Evolutionary conservation across 2,329 filamentous ascomycete species (phyloP).

Genomic region (Pseudocercospora eumusae): DNA sequence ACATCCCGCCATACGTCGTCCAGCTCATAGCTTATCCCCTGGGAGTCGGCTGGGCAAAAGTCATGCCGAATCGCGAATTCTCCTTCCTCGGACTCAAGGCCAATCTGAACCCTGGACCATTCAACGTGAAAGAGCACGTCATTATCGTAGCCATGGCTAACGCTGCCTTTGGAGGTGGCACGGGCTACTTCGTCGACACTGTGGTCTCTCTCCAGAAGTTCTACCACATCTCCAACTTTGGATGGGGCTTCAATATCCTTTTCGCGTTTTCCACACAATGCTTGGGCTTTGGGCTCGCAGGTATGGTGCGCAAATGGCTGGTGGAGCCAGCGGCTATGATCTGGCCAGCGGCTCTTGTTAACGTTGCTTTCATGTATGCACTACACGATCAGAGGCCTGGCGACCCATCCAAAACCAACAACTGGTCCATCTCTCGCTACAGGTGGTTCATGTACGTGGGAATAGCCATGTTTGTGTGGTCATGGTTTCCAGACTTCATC

Average conservation of each 20-base stretch:
- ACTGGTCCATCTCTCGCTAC: constrained; percentile 80
- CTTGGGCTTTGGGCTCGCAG: constrained; percentile 81
- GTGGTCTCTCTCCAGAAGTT: constrained; percentile 57
- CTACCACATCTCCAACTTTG: constrained; percentile 69
- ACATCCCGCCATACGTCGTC: constrained; percentile 84
- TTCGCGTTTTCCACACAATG: constrained; percentile 85
- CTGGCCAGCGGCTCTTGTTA: constrained; percentile 85
- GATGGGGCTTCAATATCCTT: constrained; percentile 77
- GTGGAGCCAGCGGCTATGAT: constrained; percentile 88
- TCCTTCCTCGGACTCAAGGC: constrained; percentile 57
- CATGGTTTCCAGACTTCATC: constrained; percentile 76
- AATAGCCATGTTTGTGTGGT: constrained; percentile 70
- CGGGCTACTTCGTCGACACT: constrained; percentile 33
- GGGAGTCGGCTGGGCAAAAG: constrained; percentile 66
- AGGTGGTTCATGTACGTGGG: constrained; percentile 80
- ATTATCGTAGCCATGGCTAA: constrained; percentile 46
- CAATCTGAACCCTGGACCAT: constrained; percentile 52
- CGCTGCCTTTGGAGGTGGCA: constrained; percentile 50
- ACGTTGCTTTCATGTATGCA: constrained; percentile 61
- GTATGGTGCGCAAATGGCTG: constrained; percentile 75
- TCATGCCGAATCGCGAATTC: constrained; percentile 50
- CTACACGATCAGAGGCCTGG: constrained; percentile 56
- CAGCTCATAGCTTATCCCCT: constrained; percentile 80
- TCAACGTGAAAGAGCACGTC: constrained; percentile 42
- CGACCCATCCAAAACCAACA: constrained; percentile 59